Evolutionary conservation across 2,329 filamentous ascomycete species (phyloP), one percentile per base, ranked within the genome.

Genomic region (Rhytidhysteron rufulum): DNA sequence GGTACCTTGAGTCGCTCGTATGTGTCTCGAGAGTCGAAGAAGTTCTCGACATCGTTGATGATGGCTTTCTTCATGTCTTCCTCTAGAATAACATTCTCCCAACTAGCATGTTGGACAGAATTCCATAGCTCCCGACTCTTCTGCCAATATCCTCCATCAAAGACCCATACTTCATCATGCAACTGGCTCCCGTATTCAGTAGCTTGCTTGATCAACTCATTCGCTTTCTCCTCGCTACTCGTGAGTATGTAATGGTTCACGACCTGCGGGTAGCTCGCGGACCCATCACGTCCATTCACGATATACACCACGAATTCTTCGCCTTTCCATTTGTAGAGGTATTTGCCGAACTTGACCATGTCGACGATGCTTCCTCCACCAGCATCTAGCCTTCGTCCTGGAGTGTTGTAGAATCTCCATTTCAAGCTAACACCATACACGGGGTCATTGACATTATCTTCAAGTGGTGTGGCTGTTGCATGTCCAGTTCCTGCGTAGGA

Each of bases 31-130:
- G 71, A 72, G 37, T 78, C 69, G 56, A 83, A 87, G 65, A 87
- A 87, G 33, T 75, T 75, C 31, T 77, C 62, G 31, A 85, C 78
- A 55, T 86, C 83, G 4, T 74, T 69, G 34, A 83, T 77, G 39
- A 87, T 71, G 6, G 73, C 65, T 46, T 76, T 72, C 67, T 87
- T 87, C 76, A 83, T 83, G 8, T 67, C 66, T 20, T 75, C 65
- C 20, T 85, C 79, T 6, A 87, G 69, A 34, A 87, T 86, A 2
- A 87, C 82, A 47, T 78, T 74, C 9, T 79, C 74, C 83, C 82
- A 86, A 75, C 65, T 53, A 72, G 54, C 51, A 33, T 65, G 62
- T 33, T 58, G 53, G 4, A 67, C 58, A 1, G 59, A 80, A 7
- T 75, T 54, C 62, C 72, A 87, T 17, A 87, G 68, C 46, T 81